Conservation (phyloP, 805 yeast genomes). For the Saturnispora sekii region DNA sequence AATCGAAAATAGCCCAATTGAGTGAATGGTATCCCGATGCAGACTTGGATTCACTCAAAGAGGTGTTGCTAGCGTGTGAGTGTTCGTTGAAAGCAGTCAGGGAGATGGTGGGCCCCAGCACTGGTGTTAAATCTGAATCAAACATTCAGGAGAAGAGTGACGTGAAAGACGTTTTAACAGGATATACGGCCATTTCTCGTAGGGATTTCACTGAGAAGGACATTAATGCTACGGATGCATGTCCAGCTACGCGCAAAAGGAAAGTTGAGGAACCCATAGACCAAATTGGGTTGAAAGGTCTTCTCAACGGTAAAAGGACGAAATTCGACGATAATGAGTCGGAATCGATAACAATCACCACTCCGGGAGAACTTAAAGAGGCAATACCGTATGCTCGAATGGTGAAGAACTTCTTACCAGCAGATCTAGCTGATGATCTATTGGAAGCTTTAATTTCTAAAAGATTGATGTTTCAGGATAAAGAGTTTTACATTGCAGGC, state of each 20-base stretch:
- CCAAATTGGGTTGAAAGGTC: not conserved
- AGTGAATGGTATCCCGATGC: slow-evolving; percentile 34
- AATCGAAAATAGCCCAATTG: slow-evolving; percentile 25
- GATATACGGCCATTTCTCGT: not conserved
- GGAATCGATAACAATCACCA: slow-evolving; percentile 28
- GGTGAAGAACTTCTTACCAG: slow-evolving; percentile 43
- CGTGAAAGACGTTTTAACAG: not conserved
- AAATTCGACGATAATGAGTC: not conserved
- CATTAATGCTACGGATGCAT: too few species aligned
- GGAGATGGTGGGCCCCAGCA: not conserved
- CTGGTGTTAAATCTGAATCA: not conserved
- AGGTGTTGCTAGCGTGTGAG: slow-evolving; percentile 42
- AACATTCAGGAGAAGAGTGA: not conserved
- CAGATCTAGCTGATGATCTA: slow-evolving; percentile 36
- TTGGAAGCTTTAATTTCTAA: slow-evolving; percentile 35
- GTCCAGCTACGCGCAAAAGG: not conserved
- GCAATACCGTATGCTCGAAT: slow-evolving; percentile 44
- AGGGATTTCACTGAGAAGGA: too few species aligned
- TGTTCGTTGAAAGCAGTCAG: slow-evolving; percentile 41
- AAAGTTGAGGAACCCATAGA: not conserved
- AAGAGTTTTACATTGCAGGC: slow-evolving; percentile 54
- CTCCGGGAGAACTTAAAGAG: slow-evolving; percentile 41
- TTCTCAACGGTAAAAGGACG: not conserved
- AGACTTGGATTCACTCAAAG: slow-evolving; percentile 34
- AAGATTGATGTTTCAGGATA: slow-evolving; percentile 29